Evolutionary conservation across 257 asterid species (phyloP), one percentile per base, ranked within the genome.

Genomic region (Solanum pennellii): DNA sequence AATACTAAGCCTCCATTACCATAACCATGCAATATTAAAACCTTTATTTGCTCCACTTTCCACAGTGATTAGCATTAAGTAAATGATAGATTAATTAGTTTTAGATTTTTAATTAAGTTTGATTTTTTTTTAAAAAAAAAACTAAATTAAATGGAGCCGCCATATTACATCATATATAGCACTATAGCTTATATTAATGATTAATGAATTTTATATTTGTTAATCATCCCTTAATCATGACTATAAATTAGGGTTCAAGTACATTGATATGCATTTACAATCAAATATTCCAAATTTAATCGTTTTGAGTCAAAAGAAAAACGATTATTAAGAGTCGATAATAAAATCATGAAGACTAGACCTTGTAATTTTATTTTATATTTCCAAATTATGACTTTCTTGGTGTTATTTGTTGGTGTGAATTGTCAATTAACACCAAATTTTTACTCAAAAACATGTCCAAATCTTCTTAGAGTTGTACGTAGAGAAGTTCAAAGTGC

Each of bases 401-500:
- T 89, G 8, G 82, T 93, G 91, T 52, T 93, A 72, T 90, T 91
- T 59, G 89, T 75, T 66, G 88, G 52, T 21, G 94, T 88, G 52
- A 90, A 94, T 87, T 93, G 94, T 87, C 97, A 94, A 84, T 88
- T 96, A 77, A 89, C 86, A 59, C 60, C 88, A 21, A 90, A 93
- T 90, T 96, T 89, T 76, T 96, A 95, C 89, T 39, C 94, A 15
- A 87, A 77, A 66, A 87, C 89, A 23, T 96, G 99, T 86, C 97
- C 99, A 0, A 88, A 87, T 89, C 83, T 96, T 82, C 76, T 86
- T 4, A 85, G n/a, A 82, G 84, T 94, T 21, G 94, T 93, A 2
- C 92, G 98, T 21, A 89, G 12, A 87, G 98, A 92, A 90, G 94
- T 95, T 35, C 87, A 5, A 45, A 94, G 88, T 12, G 98, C 98